Base-by-base conservation (phyloP, 352 stramenopile genomes). In the Hyphochytrium catenoides region DNA sequence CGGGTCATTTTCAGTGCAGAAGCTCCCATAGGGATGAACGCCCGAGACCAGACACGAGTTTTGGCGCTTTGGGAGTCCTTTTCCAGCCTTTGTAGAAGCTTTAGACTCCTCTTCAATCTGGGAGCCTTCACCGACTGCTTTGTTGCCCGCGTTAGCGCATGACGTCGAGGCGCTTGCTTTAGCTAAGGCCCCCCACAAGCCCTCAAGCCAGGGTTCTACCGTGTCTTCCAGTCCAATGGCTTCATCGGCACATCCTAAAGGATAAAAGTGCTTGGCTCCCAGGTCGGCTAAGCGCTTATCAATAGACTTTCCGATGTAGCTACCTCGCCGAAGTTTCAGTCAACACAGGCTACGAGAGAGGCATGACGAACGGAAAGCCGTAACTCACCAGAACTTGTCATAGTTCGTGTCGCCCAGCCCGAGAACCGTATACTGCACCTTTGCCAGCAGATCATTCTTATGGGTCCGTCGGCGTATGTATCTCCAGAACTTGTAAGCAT, bases 351-450 rank as follows among this genome's bases (percentile, higher is more conserved):
- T 22, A 18, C n/a, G 25, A 31, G 12, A 37, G 6, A 6, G 14
- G 4, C 23, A 42, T 21, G 7, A 35, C 18, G 30, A 18, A 34
- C 22, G 8, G 34, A 22, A 5, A 35, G 6, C 14, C 18, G 12
- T 4, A n/a, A 16, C 46, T 39, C 32, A 75, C 59, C 82, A 95
- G 41, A 95, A 95, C 50, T 91, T 70, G 60, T 94, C 78, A 50
- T 96, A 96, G 57, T 96, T 96, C 26, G 83, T 95, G 53, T 96
- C 86, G 17, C 86, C 86, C 4, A 96, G 56, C 5, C 51, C 86
- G 3, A 96, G 61, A 17, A 95, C 75, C 16, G 63, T 66, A 54
- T 71, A 95, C 5, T 43, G 39, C 1, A 89, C 44, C 24, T 73
- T 65, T 31, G 46, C 34, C 20, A 94, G 63, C 30, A 78, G 46